Evolutionary conservation across 192 early-diverging fungal species (phyloP).

Genomic region (Mortierella antarctica): DNA sequence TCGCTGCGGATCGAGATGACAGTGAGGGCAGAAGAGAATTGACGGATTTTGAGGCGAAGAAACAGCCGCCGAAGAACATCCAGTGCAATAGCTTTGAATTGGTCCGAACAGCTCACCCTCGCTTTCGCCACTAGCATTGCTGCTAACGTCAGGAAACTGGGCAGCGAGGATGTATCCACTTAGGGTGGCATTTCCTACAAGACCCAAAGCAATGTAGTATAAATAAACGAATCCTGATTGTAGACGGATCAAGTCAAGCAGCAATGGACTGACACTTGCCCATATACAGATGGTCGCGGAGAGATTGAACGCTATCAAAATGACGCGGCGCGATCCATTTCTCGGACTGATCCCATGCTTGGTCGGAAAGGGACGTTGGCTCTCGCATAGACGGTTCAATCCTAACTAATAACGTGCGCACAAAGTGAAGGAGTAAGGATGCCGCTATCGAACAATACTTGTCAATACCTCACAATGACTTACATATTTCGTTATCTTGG

Average conservation of each 20-base stretch:
- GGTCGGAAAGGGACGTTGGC: slow-evolving; percentile 1
- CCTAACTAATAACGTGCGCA: not conserved
- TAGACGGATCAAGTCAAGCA: not conserved
- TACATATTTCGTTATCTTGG: slow-evolving; percentile 10
- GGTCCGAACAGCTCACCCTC: too few relatives aligned
- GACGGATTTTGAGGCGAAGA: too few relatives aligned
- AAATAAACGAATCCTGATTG: not conserved
- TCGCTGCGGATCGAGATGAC: too few relatives aligned
- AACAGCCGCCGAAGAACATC: too few relatives aligned
- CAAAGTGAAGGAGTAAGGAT: not conserved
- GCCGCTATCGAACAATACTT: not conserved
- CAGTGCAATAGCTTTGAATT: too few relatives aligned
- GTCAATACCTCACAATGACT: not conserved
- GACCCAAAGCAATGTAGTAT: too few relatives aligned
- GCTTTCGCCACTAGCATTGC: too few relatives aligned
- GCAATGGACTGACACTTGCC: slow-evolving; percentile 2
- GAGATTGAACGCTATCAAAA: slow-evolving; percentile 6
- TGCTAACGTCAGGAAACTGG: too few relatives aligned
- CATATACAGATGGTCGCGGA: slow-evolving; percentile 26
- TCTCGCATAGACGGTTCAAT: slow-evolving; percentile 11
- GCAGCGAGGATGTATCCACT: too few relatives aligned
- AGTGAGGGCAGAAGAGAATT: too few relatives aligned
- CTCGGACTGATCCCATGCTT: slow-evolving; percentile 1
- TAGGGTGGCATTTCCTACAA: too few relatives aligned
- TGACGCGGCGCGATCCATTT: slow-evolving; percentile 1